Conservation (phyloP, 2,329 filamentous ascomycete genomes). For the Aureobasidium sp. region DNA sequence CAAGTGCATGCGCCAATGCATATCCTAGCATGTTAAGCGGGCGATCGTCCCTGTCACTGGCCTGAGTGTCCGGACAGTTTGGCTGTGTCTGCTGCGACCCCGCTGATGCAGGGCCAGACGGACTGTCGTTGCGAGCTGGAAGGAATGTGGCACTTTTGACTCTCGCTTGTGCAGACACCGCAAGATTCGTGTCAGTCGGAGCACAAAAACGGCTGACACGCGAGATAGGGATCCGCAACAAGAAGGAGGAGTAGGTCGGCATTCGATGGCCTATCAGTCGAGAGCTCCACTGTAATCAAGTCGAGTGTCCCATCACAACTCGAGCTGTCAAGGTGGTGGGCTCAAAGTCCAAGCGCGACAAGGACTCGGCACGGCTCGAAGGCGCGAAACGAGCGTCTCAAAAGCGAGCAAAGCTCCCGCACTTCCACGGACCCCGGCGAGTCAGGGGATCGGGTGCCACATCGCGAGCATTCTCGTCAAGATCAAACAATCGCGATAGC, state of each 20-base stretch:
- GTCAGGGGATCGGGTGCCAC: not conserved
- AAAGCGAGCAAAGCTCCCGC: slow-evolving; percentile 6
- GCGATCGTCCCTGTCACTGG: slow-evolving; percentile 12
- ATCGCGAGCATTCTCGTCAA: slow-evolving; percentile 4
- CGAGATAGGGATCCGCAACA: not conserved
- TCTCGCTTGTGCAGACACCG: not conserved
- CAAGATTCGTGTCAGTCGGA: not conserved
- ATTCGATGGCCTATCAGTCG: not conserved
- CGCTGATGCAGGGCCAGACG: not conserved
- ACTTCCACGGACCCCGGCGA: slow-evolving; percentile 5
- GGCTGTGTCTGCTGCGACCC: not conserved
- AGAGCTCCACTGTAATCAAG: not conserved
- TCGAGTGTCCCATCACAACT: not conserved
- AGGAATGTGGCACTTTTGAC: slow-evolving; percentile 7
- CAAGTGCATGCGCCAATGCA: slow-evolving; percentile 8
- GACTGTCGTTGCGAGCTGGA: not conserved
- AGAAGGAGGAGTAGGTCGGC: not conserved
- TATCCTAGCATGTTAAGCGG: not conserved
- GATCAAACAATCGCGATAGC: slow-evolving; percentile 1
- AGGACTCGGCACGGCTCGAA: not conserved
- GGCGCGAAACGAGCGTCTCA: slow-evolving; percentile 4
- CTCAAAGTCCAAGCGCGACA: slow-evolving; percentile 7
- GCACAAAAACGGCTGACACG: not conserved
- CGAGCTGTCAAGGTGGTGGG: not conserved
- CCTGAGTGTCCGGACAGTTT: not conserved